Conservation (phyloP, 2,329 filamentous ascomycete species). For the Epichloe scottii region DNA sequence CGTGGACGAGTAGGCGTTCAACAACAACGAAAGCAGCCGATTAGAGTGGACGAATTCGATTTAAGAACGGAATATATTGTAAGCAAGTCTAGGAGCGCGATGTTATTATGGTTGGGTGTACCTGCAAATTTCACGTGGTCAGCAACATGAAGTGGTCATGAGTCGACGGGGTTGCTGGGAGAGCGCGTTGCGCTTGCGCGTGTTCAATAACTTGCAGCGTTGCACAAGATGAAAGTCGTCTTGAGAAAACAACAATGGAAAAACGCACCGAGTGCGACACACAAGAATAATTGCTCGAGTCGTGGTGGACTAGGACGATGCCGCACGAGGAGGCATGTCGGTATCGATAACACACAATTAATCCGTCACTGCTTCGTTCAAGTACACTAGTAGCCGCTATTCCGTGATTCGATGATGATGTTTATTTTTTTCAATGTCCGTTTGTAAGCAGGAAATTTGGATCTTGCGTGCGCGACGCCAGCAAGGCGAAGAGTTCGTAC, state of each 20-base stretch:
- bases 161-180: background rate
- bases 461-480: background rate
- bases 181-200: background rate
- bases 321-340: constrained; percentile 6
- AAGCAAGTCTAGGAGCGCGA: background rate
- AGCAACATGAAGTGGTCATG: background rate
- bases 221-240: background rate
- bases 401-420: too few relatives aligned
- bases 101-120: background rate
- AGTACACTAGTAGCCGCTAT: background rate
- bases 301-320: background rate
- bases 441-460: background rate
- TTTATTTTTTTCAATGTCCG: background rate
- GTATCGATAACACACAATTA: background rate
- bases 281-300: background rate
- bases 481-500: background rate
- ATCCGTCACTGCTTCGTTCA: background rate
- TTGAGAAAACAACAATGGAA: background rate
- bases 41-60: background rate
- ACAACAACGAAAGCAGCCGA: background rate
- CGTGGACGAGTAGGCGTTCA: background rate
- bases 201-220: background rate
- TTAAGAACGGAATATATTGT: background rate
- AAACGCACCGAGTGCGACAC: background rate
- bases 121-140: background rate